phyloP scores from a whole-genome alignment of 768 basidiomycete species.

The Tricholoma furcatifolium region DNA sequence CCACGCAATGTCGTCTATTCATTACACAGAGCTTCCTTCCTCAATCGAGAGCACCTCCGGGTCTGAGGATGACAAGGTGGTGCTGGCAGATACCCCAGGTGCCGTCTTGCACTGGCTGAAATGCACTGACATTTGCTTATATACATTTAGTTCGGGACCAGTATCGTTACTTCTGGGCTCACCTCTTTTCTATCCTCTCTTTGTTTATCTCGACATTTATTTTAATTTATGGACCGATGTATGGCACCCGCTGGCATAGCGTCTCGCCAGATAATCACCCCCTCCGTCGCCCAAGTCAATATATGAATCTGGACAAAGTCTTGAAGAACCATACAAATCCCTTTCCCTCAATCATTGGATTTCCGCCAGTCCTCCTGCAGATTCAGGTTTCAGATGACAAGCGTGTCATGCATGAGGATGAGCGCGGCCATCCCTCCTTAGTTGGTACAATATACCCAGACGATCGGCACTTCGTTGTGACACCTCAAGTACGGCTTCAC shows the following conservation, averaged over 20 bases:
- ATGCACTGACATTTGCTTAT: neutral
- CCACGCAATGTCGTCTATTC: neutral
- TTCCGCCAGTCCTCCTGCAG: too few relatives aligned
- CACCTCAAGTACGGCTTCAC: neutral
- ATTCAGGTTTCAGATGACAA: too few relatives aligned
- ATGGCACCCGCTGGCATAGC: neutral
- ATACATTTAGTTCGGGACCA: neutral
- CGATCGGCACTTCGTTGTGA: neutral
- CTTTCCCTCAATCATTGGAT: too few relatives aligned
- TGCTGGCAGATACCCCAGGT: neutral
- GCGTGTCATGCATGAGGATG: too few relatives aligned
- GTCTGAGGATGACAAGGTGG: neutral
- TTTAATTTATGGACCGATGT: neutral
- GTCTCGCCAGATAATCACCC: neutral
- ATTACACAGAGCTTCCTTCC: neutral
- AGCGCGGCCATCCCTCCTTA: too few relatives aligned
- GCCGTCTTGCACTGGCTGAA: neutral
- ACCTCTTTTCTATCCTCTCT: neutral
- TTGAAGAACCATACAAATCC: neutral
- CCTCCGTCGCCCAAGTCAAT: conserved; percentile 6
- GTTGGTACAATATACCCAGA: too few relatives aligned
- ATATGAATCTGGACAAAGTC: conserved; percentile 3
- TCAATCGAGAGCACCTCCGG: neutral
- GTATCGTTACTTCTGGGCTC: neutral
- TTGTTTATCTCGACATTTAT: neutral